phyloP scores from a whole-genome alignment of 208 protist genomes.

The Leishmania guyanensis region DNA sequence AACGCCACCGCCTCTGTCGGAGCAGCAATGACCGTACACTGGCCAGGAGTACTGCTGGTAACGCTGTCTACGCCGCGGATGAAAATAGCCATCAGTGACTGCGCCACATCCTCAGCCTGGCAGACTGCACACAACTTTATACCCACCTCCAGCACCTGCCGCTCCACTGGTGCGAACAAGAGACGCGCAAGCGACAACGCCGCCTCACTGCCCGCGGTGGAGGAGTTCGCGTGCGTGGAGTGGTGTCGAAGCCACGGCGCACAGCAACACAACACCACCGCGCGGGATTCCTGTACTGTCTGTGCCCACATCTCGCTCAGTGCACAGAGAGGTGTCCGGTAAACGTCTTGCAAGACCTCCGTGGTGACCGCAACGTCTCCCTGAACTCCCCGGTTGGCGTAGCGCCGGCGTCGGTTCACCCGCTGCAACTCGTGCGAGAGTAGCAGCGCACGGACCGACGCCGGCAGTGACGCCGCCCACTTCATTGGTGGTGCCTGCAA shows the following conservation, averaged over 20 bases:
- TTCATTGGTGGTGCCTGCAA: constrained; percentile 10
- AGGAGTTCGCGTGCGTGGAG: background rate
- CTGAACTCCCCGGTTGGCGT: background rate
- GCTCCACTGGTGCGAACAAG: constrained; percentile 8
- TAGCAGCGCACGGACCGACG: constrained; percentile 15
- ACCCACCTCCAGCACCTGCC: constrained; percentile 11
- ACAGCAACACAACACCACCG: constrained; percentile 20
- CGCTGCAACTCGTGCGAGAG: constrained; percentile 17
- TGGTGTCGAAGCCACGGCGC: constrained; percentile 21
- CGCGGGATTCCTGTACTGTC: constrained; percentile 14
- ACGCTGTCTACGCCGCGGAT: constrained; percentile 12
- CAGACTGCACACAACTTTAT: constrained; percentile 14
- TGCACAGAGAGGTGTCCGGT: background rate
- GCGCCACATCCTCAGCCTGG: constrained; percentile 23
- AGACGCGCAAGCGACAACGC: background rate
- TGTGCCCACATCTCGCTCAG: constrained; percentile 10
- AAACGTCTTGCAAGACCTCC: background rate
- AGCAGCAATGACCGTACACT: background rate
- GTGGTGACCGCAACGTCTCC: background rate
- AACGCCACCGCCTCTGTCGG: constrained; percentile 1
- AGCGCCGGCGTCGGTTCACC: constrained; percentile 11
- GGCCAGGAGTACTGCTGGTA: background rate
- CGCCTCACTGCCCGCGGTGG: background rate
- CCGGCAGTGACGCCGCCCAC: constrained; percentile 25
- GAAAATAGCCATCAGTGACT: constrained; percentile 21